These are phyloP conservation scores for Eragrostis tef DNA, from an alignment of 202 grass and related monocot genomes.

Conservation along the genomic window DNA sequence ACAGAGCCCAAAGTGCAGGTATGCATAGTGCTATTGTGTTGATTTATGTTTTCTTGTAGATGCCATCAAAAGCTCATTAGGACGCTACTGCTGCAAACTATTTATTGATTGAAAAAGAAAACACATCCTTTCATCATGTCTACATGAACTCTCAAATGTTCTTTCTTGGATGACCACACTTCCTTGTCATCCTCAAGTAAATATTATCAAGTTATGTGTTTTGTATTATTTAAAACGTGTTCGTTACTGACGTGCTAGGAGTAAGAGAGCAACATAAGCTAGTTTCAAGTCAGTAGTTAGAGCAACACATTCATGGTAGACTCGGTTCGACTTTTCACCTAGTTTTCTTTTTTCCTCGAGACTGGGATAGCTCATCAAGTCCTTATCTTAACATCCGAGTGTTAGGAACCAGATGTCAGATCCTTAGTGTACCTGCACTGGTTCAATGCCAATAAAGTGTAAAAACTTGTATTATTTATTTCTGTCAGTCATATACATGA, in stretches of 20 bases:
- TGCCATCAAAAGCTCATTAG: conserved; percentile 30
- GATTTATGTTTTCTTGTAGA: conserved; percentile 25
- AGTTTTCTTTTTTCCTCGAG: background rate
- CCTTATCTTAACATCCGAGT: background rate
- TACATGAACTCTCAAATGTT: conserved; percentile 18
- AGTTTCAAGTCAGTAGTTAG: conserved; percentile 9
- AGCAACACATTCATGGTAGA: background rate
- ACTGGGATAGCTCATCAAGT: background rate
- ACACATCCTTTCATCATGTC: conserved; percentile 14
- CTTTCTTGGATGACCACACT: conserved; percentile 9
- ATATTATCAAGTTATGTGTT: background rate
- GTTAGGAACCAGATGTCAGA: background rate
- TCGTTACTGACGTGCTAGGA: background rate
- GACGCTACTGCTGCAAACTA: background rate
- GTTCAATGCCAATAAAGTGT: background rate
- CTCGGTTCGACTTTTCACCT: background rate
- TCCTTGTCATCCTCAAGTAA: conserved; percentile 6
- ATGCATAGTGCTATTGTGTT: conserved; percentile 35
- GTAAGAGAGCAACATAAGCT: conserved; percentile 5
- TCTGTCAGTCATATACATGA: background rate
- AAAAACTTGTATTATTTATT: background rate
- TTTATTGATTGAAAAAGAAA: conserved; percentile 7
- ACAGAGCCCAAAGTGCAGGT: conserved; percentile 66
- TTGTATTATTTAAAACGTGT: background rate
- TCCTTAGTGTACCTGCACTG: background rate